Percentiles rank a stretch among this genome's conserved stretches.
Evolutionary conservation across 2,329 filamentous ascomycete genomes (phyloP).

Genomic region (Ceratocystis alfenasii): DNA sequence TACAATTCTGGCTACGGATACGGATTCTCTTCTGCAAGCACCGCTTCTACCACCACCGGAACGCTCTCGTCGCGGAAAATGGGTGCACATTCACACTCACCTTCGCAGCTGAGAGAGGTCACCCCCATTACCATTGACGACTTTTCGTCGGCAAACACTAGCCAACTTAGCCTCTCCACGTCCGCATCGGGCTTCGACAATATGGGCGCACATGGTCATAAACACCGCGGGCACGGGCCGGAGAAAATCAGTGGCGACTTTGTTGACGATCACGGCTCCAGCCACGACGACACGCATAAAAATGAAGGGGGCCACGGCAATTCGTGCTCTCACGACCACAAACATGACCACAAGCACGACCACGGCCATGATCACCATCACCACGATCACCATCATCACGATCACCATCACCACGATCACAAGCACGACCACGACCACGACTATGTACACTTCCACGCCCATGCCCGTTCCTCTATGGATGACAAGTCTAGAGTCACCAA

Average conservation of each 20-base stretch:
- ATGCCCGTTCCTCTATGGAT: slow-evolving; percentile 23
- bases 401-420: slow-evolving; percentile 26
- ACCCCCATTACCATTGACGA: slow-evolving; percentile 9
- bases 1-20: slow-evolving; percentile 1
- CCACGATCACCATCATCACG: slow-evolving; percentile 25
- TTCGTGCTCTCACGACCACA: slow-evolving; percentile 24
- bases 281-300: slow-evolving; percentile 25
- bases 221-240: slow-evolving; percentile 4
- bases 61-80: slow-evolving; percentile 13
- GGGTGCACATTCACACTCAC: slow-evolving; percentile 19
- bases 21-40: background rate
- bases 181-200: background rate
- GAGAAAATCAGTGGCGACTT: slow-evolving; percentile 2
- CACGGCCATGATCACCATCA: slow-evolving; percentile 24
- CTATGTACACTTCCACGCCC: slow-evolving; percentile 26
- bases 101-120: background rate
- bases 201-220: slow-evolving; percentile 9
- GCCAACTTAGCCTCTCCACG: background rate
- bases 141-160: slow-evolving; percentile 7
- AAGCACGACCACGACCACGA: slow-evolving; percentile 26
- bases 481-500: slow-evolving; percentile 54
- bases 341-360: slow-evolving; percentile 25
- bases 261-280: slow-evolving; percentile 23
- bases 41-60: background rate
- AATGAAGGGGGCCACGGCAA: slow-evolving; percentile 25